phyloP scores from a whole-genome alignment of 106 monocot genomes.

The Phalaenopsis equestris region DNA sequence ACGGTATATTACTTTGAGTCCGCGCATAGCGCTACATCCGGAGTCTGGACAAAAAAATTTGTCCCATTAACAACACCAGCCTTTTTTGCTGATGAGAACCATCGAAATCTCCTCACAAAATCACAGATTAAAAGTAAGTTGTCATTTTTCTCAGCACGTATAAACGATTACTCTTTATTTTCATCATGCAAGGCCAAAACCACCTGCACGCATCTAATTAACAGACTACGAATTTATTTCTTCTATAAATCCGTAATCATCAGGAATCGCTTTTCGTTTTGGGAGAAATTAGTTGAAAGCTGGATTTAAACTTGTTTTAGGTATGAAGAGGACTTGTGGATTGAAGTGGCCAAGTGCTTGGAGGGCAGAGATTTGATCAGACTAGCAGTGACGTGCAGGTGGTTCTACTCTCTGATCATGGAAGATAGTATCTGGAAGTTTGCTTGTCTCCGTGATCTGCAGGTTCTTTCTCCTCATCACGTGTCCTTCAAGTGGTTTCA shows the following conservation, averaged over 20 bases:
- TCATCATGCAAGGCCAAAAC: neutral
- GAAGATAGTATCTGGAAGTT: slow-evolving; percentile 78
- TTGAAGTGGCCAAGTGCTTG: slow-evolving; percentile 72
- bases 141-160: no score
- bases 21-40: no score
- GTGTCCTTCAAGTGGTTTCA: slow-evolving; percentile 43
- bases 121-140: no score
- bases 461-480: slow-evolving; percentile 27
- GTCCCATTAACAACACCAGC: no score
- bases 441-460: slow-evolving; percentile 76
- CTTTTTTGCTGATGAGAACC: no score
- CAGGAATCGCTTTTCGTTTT: no score
- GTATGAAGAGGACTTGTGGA: slow-evolving; percentile 83
- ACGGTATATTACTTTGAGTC: no score
- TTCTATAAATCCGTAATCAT: neutral
- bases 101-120: no score
- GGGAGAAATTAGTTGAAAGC: neutral
- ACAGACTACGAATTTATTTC: neutral
- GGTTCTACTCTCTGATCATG: slow-evolving; percentile 69
- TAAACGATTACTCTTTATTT: no score
- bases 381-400: slow-evolving; percentile 46
- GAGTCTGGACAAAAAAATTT: no score
- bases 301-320: slow-evolving; percentile 14
- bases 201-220: neutral
- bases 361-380: slow-evolving; percentile 46